These are phyloP conservation scores for Chaetomiaceae sp. DNA, from an alignment of 2,329 filamentous ascomycete genomes.

Conservation along the genomic window DNA sequence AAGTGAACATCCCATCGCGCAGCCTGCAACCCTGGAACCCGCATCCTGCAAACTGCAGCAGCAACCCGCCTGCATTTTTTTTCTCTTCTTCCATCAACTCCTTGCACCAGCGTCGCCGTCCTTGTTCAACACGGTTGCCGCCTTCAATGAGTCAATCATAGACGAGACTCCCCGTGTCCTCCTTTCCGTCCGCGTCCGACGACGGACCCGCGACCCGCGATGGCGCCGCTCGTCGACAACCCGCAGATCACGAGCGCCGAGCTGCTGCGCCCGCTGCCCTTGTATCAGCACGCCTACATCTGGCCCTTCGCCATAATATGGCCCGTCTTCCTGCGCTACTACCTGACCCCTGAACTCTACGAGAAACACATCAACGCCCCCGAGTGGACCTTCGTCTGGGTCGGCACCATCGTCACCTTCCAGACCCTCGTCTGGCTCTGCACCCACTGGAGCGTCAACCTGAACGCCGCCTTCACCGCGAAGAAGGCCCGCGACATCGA, in stretches of 20 bases:
- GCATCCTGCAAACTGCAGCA: no score
- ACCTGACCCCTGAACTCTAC: slow-evolving; percentile 77
- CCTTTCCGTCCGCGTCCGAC: background rate
- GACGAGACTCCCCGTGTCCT: background rate
- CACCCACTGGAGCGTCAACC: slow-evolving; percentile 94
- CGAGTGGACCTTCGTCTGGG: slow-evolving; percentile 98
- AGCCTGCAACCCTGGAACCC: no score
- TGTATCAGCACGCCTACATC: slow-evolving; percentile 79
- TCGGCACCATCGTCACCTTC: slow-evolving; percentile 77
- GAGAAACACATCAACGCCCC: slow-evolving; percentile 86
- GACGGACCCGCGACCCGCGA: slow-evolving; percentile 32
- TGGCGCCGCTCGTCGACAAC: slow-evolving; percentile 79
- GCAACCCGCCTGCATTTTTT: no score
- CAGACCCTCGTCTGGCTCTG: slow-evolving; percentile 91
- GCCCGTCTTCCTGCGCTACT: slow-evolving; percentile 86
- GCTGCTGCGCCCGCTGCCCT: slow-evolving; percentile 79
- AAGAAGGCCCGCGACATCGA: slow-evolving; percentile 63
- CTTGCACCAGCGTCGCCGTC: no score
- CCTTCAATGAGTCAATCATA: slow-evolving; percentile 17
- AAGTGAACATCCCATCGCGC: background rate
- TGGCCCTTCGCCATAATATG: slow-evolving; percentile 91
- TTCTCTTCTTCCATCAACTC: background rate
- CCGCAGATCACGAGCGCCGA: slow-evolving; percentile 82
- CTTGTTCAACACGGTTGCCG: background rate
- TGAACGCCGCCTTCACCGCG: slow-evolving; percentile 77